These are phyloP conservation scores for Lichtheimia ornata DNA, from an alignment of 371 early-diverging fungal species.

Conservation along the genomic window DNA sequence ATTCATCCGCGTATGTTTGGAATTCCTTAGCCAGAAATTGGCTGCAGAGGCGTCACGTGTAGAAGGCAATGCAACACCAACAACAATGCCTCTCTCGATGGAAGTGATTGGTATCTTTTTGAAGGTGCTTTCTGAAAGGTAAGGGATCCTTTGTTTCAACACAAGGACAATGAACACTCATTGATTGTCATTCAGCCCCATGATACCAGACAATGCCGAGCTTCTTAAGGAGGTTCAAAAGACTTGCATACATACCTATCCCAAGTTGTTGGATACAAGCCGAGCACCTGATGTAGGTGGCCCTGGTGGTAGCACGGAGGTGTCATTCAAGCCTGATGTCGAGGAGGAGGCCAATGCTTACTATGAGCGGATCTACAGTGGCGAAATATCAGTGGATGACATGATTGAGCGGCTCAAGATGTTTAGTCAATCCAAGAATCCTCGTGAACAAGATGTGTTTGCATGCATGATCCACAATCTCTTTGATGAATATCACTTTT, in stretches of 20 bases:
- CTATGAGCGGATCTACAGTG: constrained; percentile 79
- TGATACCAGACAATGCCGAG: constrained; percentile 64
- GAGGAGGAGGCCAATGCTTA: constrained; percentile 82
- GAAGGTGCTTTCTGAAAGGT: constrained; percentile 66
- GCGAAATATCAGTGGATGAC: constrained; percentile 71
- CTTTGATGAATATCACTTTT: constrained; percentile 95
- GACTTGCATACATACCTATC: constrained; percentile 62
- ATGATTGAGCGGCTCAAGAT: constrained; percentile 71
- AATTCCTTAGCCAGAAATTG: constrained; percentile 77
- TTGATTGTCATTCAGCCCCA: constrained; percentile 24
- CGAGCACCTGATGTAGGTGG: constrained; percentile 30
- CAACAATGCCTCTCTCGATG: constrained; percentile 62
- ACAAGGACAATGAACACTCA: neutral
- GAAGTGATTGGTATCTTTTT: constrained; percentile 76
- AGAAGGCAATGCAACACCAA: constrained; percentile 34
- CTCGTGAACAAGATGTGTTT: constrained; percentile 78
- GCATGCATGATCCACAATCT: constrained; percentile 85
- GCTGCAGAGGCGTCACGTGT: constrained; percentile 36
- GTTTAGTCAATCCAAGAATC: constrained; percentile 70
- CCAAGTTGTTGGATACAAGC: constrained; percentile 51
- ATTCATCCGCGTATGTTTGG: constrained; percentile 76
- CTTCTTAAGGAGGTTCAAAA: constrained; percentile 62
- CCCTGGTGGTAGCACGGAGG: constrained; percentile 27
- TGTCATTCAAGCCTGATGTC: constrained; percentile 59
- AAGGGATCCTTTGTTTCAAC: constrained; percentile 6